Conservation (phyloP, 768 basidiomycete genomes). For the Hortiboletus flavorubellus region DNA sequence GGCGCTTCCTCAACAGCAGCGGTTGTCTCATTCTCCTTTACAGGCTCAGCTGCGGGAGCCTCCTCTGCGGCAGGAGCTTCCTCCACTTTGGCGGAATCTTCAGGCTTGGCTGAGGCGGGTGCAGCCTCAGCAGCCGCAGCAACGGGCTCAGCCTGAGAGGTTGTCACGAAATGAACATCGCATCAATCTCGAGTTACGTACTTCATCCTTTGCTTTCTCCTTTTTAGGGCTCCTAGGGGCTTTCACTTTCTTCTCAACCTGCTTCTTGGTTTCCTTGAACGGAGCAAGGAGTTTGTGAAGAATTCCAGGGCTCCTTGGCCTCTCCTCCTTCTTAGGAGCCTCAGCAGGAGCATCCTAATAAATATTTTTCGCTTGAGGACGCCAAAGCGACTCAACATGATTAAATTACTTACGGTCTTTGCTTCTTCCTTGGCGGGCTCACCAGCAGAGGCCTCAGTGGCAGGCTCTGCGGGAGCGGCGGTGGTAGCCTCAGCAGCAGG, state of each 20-base stretch:
- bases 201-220: slow-evolving; percentile 79
- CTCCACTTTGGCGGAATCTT: slow-evolving; percentile 41
- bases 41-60: slow-evolving; percentile 46
- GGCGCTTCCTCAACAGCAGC: slow-evolving; percentile 21
- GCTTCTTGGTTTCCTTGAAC: slow-evolving; percentile 57
- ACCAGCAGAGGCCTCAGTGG: slow-evolving; percentile 30
- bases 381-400: slow-evolving; percentile 26
- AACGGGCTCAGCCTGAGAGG: slow-evolving; percentile 31
- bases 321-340: slow-evolving; percentile 66
- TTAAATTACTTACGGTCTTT: slow-evolving; percentile 35
- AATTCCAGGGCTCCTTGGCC: slow-evolving; percentile 76
- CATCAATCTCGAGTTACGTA: slow-evolving; percentile 24
- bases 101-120: slow-evolving; percentile 25
- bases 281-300: slow-evolving; percentile 76
- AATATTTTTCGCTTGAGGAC: slow-evolving; percentile 13
- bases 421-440: slow-evolving; percentile 42
- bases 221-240: slow-evolving; percentile 77
- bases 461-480: slow-evolving; percentile 23
- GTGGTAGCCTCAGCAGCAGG: slow-evolving; percentile 29
- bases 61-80: slow-evolving; percentile 36
- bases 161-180: neutral
- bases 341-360: slow-evolving; percentile 43
- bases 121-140: slow-evolving; percentile 36
- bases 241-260: slow-evolving; percentile 55
- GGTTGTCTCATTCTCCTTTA: slow-evolving; percentile 62